Evolutionary conservation across 176 grass and related monocot genomes (phyloP).

Genomic region (Aegilops bicornis): DNA sequence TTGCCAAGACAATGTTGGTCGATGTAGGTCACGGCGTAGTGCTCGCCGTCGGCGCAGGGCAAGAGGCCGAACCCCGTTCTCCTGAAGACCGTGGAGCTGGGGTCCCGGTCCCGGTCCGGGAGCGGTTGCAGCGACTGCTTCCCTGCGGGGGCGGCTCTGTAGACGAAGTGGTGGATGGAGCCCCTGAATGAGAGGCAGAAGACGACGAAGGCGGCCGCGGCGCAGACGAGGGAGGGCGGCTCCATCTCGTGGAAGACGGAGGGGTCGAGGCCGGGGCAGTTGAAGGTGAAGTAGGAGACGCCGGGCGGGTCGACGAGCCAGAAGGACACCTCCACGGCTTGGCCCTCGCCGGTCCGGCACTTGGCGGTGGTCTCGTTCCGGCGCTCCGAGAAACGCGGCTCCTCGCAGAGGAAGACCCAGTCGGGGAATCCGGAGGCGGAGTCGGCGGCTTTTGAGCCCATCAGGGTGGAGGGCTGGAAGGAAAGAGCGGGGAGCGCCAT

Average conservation of each 20-base stretch:
- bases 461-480: not conserved
- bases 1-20: not conserved
- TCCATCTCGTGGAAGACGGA: not conserved
- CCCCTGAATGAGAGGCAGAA: not conserved
- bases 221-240: not conserved
- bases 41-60: not conserved
- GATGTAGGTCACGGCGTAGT: not conserved
- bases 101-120: not conserved
- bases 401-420: not conserved
- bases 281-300: not conserved
- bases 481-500: not conserved
- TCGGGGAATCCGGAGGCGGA: not conserved
- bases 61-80: not conserved
- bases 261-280: not conserved
- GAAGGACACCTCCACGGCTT: not conserved
- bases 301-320: not conserved
- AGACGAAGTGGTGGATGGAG: not conserved
- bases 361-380: not conserved
- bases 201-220: not conserved
- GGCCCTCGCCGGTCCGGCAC: not conserved
- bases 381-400: not conserved
- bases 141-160: not conserved
- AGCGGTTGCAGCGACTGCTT: not conserved
- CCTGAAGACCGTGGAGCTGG: not conserved
- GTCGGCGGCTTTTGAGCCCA: not conserved